These are phyloP conservation scores for Lachnellula arida DNA, from an alignment of 2,329 filamentous ascomycete genomes.

Conservation along the genomic window DNA sequence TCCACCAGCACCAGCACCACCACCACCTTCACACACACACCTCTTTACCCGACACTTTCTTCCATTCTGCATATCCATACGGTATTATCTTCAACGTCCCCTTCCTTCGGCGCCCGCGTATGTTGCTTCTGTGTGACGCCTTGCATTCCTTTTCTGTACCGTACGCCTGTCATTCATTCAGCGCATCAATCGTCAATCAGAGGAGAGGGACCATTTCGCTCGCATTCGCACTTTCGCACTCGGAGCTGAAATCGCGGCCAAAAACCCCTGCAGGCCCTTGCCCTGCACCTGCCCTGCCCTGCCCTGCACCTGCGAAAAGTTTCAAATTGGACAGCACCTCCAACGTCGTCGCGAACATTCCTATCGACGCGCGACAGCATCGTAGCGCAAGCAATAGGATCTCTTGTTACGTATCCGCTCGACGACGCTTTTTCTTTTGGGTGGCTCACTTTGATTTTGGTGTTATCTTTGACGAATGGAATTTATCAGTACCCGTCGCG, in stretches of 20 bases:
- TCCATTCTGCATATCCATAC: neutral
- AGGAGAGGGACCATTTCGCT: too few relatives aligned
- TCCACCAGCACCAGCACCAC: neutral
- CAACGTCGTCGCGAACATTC: neutral
- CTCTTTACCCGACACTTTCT: neutral
- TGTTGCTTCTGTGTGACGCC: neutral
- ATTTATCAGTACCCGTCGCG: neutral
- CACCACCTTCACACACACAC: neutral
- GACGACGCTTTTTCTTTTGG: neutral
- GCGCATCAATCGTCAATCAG: neutral
- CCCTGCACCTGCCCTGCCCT: too few relatives aligned
- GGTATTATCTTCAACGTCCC: neutral
- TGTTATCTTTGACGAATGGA: constrained; percentile 8
- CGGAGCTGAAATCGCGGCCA: neutral
- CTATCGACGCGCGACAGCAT: neutral
- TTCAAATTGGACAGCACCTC: neutral
- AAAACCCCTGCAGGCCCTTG: too few relatives aligned
- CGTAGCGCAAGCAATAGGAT: neutral
- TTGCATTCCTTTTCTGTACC: neutral
- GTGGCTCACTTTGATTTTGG: neutral
- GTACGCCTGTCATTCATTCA: neutral
- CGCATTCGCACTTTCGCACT: neutral
- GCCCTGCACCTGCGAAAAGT: neutral
- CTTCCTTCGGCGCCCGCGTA: neutral
- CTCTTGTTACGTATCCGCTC: neutral